Evolutionary conservation across 345 rosid species (phyloP).

Genomic region (Ailanthus altissimus): DNA sequence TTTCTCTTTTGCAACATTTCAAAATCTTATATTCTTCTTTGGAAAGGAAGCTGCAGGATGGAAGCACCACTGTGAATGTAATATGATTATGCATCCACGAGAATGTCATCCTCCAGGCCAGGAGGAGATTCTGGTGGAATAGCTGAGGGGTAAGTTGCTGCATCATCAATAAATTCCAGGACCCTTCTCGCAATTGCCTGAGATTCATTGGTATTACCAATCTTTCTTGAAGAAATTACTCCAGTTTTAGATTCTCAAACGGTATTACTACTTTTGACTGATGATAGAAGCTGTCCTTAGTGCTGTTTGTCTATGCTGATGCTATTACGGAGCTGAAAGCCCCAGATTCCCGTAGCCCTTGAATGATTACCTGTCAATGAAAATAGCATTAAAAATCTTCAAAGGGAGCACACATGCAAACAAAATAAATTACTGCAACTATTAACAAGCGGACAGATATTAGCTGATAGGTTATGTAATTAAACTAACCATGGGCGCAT

Average conservation of each 20-base stretch:
- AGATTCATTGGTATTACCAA: constrained; percentile 39
- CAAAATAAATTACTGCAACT: background rate
- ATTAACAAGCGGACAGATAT: background rate
- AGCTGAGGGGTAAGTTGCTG: constrained; percentile 35
- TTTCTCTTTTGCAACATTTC: background rate
- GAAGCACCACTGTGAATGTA: constrained; percentile 1
- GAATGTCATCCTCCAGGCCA: constrained; percentile 26
- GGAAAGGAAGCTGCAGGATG: background rate
- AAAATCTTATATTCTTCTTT: background rate
- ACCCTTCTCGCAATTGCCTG: constrained; percentile 50
- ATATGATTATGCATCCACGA: constrained; percentile 22
- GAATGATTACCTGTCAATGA: constrained; percentile 57
- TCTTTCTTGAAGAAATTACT: constrained; percentile 48
- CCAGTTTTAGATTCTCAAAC: constrained; percentile 25
- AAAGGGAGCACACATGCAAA: background rate
- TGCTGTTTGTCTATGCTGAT: constrained; percentile 36
- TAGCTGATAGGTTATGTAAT: background rate
- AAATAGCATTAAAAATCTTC: background rate
- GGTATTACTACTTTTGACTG: constrained; percentile 37
- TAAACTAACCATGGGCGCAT: constrained; percentile 80
- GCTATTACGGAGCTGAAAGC: constrained; percentile 56
- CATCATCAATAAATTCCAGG: constrained; percentile 37
- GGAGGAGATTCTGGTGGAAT: constrained; percentile 75
- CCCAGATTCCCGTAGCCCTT: constrained; percentile 77
- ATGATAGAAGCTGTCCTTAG: constrained; percentile 36